Evolutionary conservation across 2,329 filamentous ascomycete species (phyloP), one percentile per base, ranked within the genome.

Genomic region (Fusarium citri): DNA sequence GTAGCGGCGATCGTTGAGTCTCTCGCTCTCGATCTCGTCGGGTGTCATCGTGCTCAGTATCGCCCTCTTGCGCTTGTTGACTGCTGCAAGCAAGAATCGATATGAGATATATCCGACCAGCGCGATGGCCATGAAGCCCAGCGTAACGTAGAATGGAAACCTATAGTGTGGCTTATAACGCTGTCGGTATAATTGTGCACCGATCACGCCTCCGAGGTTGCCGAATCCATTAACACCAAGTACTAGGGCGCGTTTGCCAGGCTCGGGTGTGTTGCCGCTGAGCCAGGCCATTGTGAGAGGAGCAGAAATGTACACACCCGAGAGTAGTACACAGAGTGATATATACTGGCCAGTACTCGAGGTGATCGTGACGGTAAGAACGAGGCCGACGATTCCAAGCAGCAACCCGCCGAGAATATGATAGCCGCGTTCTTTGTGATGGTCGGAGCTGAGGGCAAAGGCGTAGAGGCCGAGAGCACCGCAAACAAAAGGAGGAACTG

Each of bases 141-240:
- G 43, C 11, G 74, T 76, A 28, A 67, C 71, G 28, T 74, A 76
- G 28, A 75, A 76, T 5, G 74, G 74, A n/a, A 75, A 20, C n/a
- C 42, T 70, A 48, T 76, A 76, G 23, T 60, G 55, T 14, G 74
- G 74, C 12, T 51, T 63, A 34, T 69, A 76, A 23, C 62, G 56
- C 46, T 72, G 56, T n/a, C 74, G 64, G 55, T 75, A 76, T 18
- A 76, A 47, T 43, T 76, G 74, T 30, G 74, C 67, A 10, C 72
- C 74, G 22, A 76, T 72, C 22, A 76, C 66, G 37, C 74, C 74
- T 18, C 74, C 74, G 8, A 76, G 59, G 57, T 76, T 76, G 20
- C 74, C 74, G 41, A 76, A 75, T 43, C 74, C 64, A 53, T 76
- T 76, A n/a, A 74, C 71, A n/a, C 74, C 74, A 22, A 76, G 67